These are phyloP conservation scores for Pittosporum tobira DNA, from an alignment of 129 eudicot genomes.

Conservation along the genomic window DNA sequence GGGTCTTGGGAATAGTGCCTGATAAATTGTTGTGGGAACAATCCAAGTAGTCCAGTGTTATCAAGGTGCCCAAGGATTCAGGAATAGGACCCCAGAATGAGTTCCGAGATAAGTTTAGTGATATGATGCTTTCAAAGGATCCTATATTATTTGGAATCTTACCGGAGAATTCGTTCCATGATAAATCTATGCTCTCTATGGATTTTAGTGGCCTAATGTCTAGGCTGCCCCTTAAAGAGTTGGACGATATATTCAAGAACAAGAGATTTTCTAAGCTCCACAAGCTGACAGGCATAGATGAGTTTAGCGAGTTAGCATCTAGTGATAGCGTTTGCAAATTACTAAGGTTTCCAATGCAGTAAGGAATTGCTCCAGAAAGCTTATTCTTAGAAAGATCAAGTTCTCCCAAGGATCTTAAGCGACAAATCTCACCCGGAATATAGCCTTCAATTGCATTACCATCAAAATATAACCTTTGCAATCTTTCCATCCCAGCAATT, in stretches of 20 bases:
- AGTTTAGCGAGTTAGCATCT: slow-evolving; percentile 2
- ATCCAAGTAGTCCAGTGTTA: slow-evolving; percentile 4
- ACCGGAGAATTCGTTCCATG: slow-evolving; percentile 7
- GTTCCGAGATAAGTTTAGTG: slow-evolving; percentile 3
- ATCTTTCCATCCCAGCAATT: no score
- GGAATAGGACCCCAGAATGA: slow-evolving; percentile 8
- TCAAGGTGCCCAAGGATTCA: slow-evolving; percentile 7
- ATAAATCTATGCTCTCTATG: slow-evolving; percentile 12
- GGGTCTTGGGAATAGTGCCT: slow-evolving; percentile 9
- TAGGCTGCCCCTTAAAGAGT: neutral
- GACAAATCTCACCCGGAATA: slow-evolving; percentile 7
- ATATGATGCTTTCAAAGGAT: slow-evolving; percentile 2
- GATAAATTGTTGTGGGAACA: slow-evolving; percentile 12
- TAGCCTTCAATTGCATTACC: no score
- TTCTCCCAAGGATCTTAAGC: slow-evolving; percentile 1
- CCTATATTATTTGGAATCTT: neutral
- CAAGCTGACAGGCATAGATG: neutral
- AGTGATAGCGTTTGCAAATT: neutral
- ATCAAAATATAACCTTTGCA: slow-evolving; percentile 11
- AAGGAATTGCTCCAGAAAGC: slow-evolving; percentile 15
- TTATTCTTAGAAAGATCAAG: neutral
- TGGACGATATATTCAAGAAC: slow-evolving; percentile 7
- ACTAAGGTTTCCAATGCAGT: slow-evolving; percentile 15
- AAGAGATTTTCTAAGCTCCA: slow-evolving; percentile 1
- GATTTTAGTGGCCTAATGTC: neutral